A percentile compares a stretch with the other conserved stretches of the same genome.
Conservation (phyloP, 2,329 filamentous ascomycete species). For the Aspergillus persii region DNA sequence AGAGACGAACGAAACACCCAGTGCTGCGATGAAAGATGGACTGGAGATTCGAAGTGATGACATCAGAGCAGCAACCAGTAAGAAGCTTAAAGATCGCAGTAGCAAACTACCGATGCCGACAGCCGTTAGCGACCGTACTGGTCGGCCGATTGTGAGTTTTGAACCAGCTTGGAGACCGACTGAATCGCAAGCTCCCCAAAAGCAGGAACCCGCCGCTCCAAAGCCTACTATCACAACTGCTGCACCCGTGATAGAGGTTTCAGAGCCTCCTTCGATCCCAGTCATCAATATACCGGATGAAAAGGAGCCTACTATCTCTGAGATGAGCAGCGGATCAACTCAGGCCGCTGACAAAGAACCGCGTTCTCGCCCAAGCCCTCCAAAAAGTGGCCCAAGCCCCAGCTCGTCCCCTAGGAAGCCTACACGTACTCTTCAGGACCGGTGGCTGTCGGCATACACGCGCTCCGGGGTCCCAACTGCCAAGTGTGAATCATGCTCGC, state of each 20-base stretch:
- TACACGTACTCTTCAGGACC: conserved; percentile 37
- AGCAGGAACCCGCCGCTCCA: conserved; percentile 24
- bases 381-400: conserved; percentile 15
- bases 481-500: conserved; percentile 77
- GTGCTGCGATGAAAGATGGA: conserved; percentile 67
- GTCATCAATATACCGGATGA: conserved; percentile 53
- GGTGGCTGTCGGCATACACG: conserved; percentile 39
- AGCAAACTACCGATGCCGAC: conserved; percentile 82
- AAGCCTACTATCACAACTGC: conserved; percentile 49
- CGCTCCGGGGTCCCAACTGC: conserved; percentile 60
- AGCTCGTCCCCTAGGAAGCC: conserved; percentile 33
- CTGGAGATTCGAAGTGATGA: conserved; percentile 83
- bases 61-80: conserved; percentile 85
- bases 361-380: conserved; percentile 17
- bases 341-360: conserved; percentile 11
- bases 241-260: conserved; percentile 30
- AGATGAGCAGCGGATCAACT: conserved; percentile 25
- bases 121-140: conserved; percentile 84
- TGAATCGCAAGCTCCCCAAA: conserved; percentile 37
- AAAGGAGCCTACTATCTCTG: conserved; percentile 39
- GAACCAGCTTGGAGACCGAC: conserved; percentile 73
- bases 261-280: conserved; percentile 40
- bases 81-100: conserved; percentile 82
- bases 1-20: conserved; percentile 35
- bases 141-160: conserved; percentile 97